Evolutionary conservation across 768 basidiomycete species (phyloP).

Genomic region (Hirschioporus abietinus): DNA sequence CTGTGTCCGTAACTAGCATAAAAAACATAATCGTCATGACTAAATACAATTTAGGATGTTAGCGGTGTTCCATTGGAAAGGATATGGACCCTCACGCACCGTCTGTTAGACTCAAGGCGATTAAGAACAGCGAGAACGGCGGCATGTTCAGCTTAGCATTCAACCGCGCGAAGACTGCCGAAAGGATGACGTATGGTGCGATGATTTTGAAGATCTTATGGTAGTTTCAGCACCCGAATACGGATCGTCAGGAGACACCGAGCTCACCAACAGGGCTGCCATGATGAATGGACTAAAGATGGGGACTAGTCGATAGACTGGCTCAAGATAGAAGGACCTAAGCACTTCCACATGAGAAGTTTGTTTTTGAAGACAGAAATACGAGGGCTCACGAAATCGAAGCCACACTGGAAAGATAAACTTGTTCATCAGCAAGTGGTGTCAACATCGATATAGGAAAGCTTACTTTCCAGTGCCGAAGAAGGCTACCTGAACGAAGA

Average conservation of each 20-base stretch:
- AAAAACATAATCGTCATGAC: slow-evolving; percentile 79
- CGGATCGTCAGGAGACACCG: slow-evolving; percentile 7
- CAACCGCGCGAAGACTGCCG: slow-evolving; percentile 61
- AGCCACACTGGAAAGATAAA: slow-evolving; percentile 48
- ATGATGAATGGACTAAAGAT: slow-evolving; percentile 84
- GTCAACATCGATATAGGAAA: not conserved
- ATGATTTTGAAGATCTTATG: slow-evolving; percentile 75
- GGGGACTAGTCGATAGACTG: slow-evolving; percentile 82
- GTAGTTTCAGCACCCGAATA: not conserved
- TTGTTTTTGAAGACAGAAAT: not conserved
- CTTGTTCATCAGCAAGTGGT: not conserved
- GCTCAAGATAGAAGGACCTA: slow-evolving; percentile 81
- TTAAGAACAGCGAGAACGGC: slow-evolving; percentile 75
- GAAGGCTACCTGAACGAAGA: slow-evolving; percentile 83
- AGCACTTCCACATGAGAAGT: not conserved
- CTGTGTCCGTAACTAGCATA: slow-evolving; percentile 76
- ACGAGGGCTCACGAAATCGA: slow-evolving; percentile 62
- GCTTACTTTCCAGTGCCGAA: slow-evolving; percentile 82
- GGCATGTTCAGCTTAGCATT: slow-evolving; percentile 65
- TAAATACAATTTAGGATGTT: not conserved
- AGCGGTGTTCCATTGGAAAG: not conserved
- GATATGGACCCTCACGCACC: slow-evolving; percentile 31
- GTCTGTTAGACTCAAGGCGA: slow-evolving; percentile 70
- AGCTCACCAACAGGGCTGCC: slow-evolving; percentile 60
- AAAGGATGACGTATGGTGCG: slow-evolving; percentile 72